Evolutionary conservation across 257 asterid species (phyloP), one percentile per base, ranked within the genome.

Genomic region (Ilex asprella): DNA sequence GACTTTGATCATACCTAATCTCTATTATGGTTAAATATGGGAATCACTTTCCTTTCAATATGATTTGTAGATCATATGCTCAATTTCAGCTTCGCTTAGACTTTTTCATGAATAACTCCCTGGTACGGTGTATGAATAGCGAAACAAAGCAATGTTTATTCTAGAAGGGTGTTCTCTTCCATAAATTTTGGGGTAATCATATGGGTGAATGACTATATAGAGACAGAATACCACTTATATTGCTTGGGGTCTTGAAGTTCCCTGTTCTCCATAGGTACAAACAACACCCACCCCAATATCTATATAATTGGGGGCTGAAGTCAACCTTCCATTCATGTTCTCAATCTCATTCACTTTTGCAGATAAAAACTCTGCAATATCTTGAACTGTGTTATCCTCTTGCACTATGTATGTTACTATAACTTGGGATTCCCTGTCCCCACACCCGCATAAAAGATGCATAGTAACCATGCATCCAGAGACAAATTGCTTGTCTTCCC

Each of bases 401-500:
- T 84, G 91, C 49, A 89, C 91, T n/a, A 85, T 74, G 61, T 86
- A 86, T 3, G 88, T 89, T 53, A 86, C 91, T 73, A 86, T 81
- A 43, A 75, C 61, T 67, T 81, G 79, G 30, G 84, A 56, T 5
- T 78, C 83, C 8, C 62, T 67, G 29, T 82, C 91, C 8, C 74
- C 76, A 70, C 89, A 86, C 16, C 95, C 95, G 70, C 97, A 89
- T 29, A 83, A 29, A 31, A 89, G 87, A 76, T 86, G 78, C 62
- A 86, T 43, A 7, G 69, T 75, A 53, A 75, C 77, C 13, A 71
- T 60, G 0, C 3, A 39, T 44, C 86, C 82, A 0, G 56, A 13
- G 1, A 0, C 30, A 64, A 43, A 62, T 11, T 44, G 63, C 27
- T 79, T 72, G 46, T 65, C 75, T 41, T 68, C 88, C 39, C 51